Base-by-base conservation (phyloP, 345 rosid species). In the rapeseed (Brassica napus) region DNA sequence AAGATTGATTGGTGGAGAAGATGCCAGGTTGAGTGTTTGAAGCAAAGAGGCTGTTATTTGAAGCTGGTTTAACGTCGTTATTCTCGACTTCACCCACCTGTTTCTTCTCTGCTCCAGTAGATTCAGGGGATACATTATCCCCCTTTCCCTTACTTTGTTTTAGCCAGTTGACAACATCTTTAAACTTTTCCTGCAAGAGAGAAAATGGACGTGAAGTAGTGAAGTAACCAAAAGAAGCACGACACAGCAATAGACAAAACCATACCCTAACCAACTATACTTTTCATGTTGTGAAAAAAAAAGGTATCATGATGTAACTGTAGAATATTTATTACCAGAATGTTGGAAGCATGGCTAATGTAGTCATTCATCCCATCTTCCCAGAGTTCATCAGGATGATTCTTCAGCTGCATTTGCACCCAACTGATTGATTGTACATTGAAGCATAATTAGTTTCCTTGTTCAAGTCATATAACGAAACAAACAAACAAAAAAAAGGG, bases 311-410 rank as follows among this genome's bases (percentile, higher is more conserved):
- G 42, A 35, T 35, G 60, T 61, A 52, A 3, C 2, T 73, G 12
- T 52, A 69, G 65, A 18, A 49, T n/a, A 42, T 30, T 87, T n/a
- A 42, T 30, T 87, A 95, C 98, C 96, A 86, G 83, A 69, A 91
- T 89, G 65, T 85, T 75, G 42, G 97, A 90, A 49, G 97, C 85
- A 89, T 93, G 97, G 84, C 83, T 78, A 77, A 88, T 83, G 82
- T 95, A 95, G 76, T 91, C 98, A 42, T 69, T 83, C 78, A 88
- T 79, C 31, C 97, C 99, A 86, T 93, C 97, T 80, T 93, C 94
- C 99, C 99, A 93, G 70, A 95, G 96, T 91, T 93, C 99, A 86
- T 95, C 93, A 28, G 98, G 96, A 69, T 91, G 97, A 79, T 91
- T 87, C 89, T 89, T 95, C 72, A 95, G 83, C 84, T 95, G 97